A percentile compares a stretch with the other conserved stretches of the same genome.
These are phyloP conservation scores for Linnemannia hyalina DNA, from an alignment of 192 early-diverging fungal species.

Conservation along the genomic window DNA sequence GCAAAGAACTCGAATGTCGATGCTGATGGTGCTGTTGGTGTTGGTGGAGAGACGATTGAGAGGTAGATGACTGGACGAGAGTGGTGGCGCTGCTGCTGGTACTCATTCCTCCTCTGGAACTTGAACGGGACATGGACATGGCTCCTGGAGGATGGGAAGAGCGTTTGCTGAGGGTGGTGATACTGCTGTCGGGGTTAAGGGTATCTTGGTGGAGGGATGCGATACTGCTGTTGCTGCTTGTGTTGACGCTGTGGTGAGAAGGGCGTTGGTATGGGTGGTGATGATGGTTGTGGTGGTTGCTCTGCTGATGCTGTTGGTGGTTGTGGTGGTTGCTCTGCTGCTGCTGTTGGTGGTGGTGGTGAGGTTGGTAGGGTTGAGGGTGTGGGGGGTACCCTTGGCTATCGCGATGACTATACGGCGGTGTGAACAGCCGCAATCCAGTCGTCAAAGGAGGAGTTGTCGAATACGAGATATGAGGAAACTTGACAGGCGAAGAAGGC, in stretches of 20 bases:
- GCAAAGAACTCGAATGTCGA: slow-evolving; percentile 12
- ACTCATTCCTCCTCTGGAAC: slow-evolving; percentile 9
- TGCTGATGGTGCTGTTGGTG: not conserved
- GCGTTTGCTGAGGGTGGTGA: not conserved
- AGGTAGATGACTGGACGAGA: not conserved
- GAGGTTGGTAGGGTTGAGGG: not conserved
- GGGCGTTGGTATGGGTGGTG: not conserved
- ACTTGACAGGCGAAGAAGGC: not conserved
- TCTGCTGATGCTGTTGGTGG: no score
- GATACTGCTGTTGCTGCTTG: not conserved
- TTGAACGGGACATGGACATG: slow-evolving; percentile 21
- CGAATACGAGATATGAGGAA: not conserved
- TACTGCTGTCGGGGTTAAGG: not conserved
- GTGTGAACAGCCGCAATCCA: not conserved
- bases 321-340: no score
- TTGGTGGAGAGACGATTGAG: not conserved
- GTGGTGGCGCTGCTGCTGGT: slow-evolving; percentile 13
- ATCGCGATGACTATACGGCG: slow-evolving; percentile 9
- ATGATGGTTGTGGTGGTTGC: not conserved
- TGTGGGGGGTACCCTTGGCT: slow-evolving; percentile 1
- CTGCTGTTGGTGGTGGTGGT: no score
- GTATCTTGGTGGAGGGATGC: not conserved
- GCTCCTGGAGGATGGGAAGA: not conserved
- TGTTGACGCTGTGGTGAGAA: not conserved
- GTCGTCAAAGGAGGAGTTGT: not conserved